A percentile compares a stretch with the other conserved stretches of the same genome.
Evolutionary conservation across 148 eudicot genomes (phyloP).

Genomic region (Rhododendron simsii): DNA sequence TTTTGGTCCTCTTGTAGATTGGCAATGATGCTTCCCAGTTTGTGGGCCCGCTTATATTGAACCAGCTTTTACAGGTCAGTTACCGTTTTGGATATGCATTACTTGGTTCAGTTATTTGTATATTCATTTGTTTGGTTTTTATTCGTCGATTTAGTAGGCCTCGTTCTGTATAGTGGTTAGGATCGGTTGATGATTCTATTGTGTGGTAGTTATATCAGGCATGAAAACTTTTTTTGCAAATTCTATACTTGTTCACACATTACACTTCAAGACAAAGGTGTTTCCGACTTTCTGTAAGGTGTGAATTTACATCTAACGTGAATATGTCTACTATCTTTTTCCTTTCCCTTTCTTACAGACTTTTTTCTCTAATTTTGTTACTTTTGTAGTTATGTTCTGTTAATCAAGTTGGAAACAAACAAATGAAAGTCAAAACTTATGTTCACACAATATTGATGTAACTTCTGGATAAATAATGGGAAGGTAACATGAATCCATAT

Average conservation of each 20-base stretch:
- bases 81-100: not conserved
- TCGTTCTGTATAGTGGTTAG: not conserved
- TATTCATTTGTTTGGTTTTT: not conserved
- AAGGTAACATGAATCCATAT: not conserved
- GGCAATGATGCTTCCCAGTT: slow-evolving; percentile 25
- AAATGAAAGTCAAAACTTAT: not conserved
- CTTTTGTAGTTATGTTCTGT: not conserved
- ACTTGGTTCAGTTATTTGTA: not conserved
- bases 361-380: not conserved
- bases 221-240: not conserved
- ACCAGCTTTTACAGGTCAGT: slow-evolving; percentile 19
- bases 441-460: not conserved
- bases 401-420: not conserved
- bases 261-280: not conserved
- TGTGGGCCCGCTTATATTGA: slow-evolving; percentile 22
- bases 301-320: not conserved
- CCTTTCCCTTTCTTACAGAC: not conserved
- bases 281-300: not conserved
- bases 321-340: not conserved
- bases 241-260: not conserved
- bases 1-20: slow-evolving; percentile 10
- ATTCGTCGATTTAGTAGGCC: too few relatives aligned
- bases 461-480: not conserved
- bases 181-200: not conserved
- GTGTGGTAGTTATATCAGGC: not conserved